Evolutionary conservation across 2,329 filamentous ascomycete species (phyloP).

Genomic region (Penicillium sp.): DNA sequence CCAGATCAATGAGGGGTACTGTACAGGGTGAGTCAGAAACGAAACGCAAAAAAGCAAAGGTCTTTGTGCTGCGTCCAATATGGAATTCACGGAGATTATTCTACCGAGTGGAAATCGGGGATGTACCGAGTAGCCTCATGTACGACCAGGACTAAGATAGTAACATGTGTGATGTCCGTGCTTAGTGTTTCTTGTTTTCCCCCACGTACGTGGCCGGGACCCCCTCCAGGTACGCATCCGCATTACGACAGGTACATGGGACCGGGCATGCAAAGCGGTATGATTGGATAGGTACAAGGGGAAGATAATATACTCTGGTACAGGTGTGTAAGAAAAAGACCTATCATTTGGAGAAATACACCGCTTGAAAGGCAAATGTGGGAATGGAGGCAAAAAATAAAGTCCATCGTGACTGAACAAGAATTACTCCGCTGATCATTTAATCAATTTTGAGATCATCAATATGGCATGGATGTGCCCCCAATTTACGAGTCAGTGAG

Average conservation of each 20-base stretch:
- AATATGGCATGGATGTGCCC: background rate
- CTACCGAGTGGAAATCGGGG: background rate
- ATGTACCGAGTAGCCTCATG: constrained; percentile 16
- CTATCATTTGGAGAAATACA: constrained; percentile 16
- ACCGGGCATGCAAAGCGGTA: background rate
- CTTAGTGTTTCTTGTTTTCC: background rate
- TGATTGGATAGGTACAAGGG: background rate
- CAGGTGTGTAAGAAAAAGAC: constrained; percentile 4
- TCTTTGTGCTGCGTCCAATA: background rate
- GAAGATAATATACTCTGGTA: background rate
- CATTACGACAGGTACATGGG: background rate
- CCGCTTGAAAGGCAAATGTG: constrained; percentile 22
- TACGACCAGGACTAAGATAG: background rate
- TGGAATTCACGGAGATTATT: background rate
- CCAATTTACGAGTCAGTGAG: background rate
- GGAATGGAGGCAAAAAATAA: constrained; percentile 4
- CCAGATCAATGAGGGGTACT: background rate
- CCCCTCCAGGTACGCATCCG: constrained; percentile 1
- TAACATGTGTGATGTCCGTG: background rate
- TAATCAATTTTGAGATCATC: background rate
- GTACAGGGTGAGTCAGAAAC: background rate
- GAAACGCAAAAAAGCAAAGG: background rate
- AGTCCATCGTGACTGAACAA: background rate
- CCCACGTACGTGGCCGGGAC: constrained; percentile 1
- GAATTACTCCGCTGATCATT: background rate